Conservation (phyloP, 768 basidiomycete genomes). For the Tricholoma saponaceum region DNA sequence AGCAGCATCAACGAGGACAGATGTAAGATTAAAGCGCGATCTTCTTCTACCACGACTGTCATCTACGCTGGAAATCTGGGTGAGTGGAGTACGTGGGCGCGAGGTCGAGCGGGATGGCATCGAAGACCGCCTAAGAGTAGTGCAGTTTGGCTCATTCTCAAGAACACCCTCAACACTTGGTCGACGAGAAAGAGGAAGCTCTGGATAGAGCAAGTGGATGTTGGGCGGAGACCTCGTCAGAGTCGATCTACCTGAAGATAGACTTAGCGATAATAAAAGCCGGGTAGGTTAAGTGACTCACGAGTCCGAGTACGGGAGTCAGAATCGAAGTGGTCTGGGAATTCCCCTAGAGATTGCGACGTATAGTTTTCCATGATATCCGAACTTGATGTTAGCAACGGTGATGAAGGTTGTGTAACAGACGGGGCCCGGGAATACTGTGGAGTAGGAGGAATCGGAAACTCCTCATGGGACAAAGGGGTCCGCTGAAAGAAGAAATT, state of each 20-base stretch:
- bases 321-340: constrained; percentile 30
- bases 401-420: constrained; percentile 10
- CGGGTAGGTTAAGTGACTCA: constrained; percentile 7
- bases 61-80: background rate
- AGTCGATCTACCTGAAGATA: constrained; percentile 9
- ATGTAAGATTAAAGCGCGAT: constrained; percentile 47
- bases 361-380: constrained; percentile 5
- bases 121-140: constrained; percentile 8
- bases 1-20: constrained; percentile 44
- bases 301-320: constrained; percentile 19
- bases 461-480: constrained; percentile 30
- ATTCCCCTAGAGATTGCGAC: constrained; percentile 36
- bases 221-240: constrained; percentile 10
- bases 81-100: constrained; percentile 3
- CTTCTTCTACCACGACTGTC: constrained; percentile 23
- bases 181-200: constrained; percentile 34
- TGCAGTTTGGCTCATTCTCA: constrained; percentile 25
- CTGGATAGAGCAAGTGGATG: constrained; percentile 12
- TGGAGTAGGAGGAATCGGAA: constrained; percentile 27
- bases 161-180: constrained; percentile 37
- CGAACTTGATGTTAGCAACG: background rate
- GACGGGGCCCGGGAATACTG: constrained; percentile 20
- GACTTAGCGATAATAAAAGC: background rate
- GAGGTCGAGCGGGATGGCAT: constrained; percentile 3
- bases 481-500: constrained; percentile 27